These are phyloP conservation scores for Monosporascus sp. DNA, from an alignment of 2,329 filamentous ascomycete genomes.

Conservation along the genomic window DNA sequence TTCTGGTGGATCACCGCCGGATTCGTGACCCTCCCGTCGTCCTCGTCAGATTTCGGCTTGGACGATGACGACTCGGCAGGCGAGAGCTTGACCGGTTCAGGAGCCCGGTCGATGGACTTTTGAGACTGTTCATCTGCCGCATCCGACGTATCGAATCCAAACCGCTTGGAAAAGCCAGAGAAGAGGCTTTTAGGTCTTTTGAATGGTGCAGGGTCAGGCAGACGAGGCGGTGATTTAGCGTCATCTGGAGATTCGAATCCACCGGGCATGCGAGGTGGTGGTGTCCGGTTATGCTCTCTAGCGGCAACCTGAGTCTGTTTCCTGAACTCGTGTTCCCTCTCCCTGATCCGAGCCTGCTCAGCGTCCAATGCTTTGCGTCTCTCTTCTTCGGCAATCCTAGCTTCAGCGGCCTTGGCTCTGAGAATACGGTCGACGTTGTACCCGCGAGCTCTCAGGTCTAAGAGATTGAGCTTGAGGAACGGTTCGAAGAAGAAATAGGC, in stretches of 20 bases:
- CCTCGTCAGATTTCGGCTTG: slow-evolving; percentile 13
- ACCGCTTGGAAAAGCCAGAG: slow-evolving; percentile 59
- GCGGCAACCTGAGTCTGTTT: slow-evolving; percentile 39
- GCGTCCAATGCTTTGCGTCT: slow-evolving; percentile 67
- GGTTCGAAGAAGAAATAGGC: slow-evolving; percentile 89
- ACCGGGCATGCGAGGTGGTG: slow-evolving; percentile 62
- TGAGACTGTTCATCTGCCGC: slow-evolving; percentile 39
- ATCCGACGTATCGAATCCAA: slow-evolving; percentile 57
- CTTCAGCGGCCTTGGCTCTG: slow-evolving; percentile 79
- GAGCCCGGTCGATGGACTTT: slow-evolving; percentile 35
- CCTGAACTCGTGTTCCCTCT: slow-evolving; percentile 42
- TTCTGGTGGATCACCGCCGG: slow-evolving; percentile 61
- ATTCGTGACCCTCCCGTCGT: slow-evolving; percentile 51
- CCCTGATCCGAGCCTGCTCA: slow-evolving; percentile 63
- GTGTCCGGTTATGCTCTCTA: slow-evolving; percentile 34
- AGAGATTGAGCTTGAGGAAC: slow-evolving; percentile 77
- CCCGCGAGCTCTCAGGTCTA: slow-evolving; percentile 76
- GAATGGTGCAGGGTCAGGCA: slow-evolving; percentile 31
- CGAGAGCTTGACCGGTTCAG: slow-evolving; percentile 12
- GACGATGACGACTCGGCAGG: slow-evolving; percentile 14
- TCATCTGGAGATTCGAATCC: slow-evolving; percentile 45
- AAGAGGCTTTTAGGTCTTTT: slow-evolving; percentile 55
- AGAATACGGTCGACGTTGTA: slow-evolving; percentile 97
- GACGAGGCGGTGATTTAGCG: slow-evolving; percentile 15
- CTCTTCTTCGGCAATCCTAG: slow-evolving; percentile 78